Conservation (phyloP, 2,329 filamentous ascomycete genomes). For the Beauveria pseudobassiana region DNA sequence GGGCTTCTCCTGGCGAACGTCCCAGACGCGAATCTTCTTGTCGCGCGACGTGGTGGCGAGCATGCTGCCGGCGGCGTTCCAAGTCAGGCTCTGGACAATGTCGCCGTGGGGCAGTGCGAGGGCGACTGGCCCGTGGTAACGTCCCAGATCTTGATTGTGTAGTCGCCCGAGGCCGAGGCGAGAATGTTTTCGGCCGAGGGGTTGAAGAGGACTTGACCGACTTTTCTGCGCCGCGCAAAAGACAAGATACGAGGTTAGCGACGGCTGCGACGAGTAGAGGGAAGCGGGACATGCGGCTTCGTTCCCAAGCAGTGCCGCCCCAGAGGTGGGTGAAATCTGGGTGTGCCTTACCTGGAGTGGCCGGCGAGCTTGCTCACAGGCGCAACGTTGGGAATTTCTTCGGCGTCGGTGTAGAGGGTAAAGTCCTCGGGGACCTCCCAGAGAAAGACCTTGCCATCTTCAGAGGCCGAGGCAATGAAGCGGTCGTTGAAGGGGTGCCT, state of each 20-base stretch:
- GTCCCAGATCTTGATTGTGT: slow-evolving; percentile 94
- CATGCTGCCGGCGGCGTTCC: slow-evolving; percentile 82
- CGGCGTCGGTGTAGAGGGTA: slow-evolving; percentile 73
- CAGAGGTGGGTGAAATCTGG: not conserved
- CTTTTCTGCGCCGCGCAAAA: slow-evolving; percentile 58
- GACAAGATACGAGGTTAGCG: slow-evolving; percentile 17
- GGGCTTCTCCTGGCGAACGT: slow-evolving; percentile 85
- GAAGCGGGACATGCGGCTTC: not conserved
- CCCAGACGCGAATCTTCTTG: slow-evolving; percentile 98
- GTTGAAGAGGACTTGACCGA: slow-evolving; percentile 97
- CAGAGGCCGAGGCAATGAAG: slow-evolving; percentile 85
- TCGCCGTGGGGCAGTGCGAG: slow-evolving; percentile 79
- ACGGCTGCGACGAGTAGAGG: not conserved
- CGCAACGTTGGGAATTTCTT: slow-evolving; percentile 73
- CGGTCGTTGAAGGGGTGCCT: slow-evolving; percentile 96
- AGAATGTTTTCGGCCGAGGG: slow-evolving; percentile 92
- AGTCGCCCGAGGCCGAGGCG: slow-evolving; percentile 90
- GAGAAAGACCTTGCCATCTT: slow-evolving; percentile 94
- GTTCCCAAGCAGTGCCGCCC: not conserved
- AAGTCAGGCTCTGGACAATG: slow-evolving; percentile 90
- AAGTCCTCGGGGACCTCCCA: slow-evolving; percentile 92
- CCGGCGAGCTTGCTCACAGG: slow-evolving; percentile 77
- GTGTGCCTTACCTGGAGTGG: slow-evolving; percentile 62
- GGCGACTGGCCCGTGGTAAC: slow-evolving; percentile 68
- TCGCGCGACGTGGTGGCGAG: slow-evolving; percentile 91